Percentiles rank a stretch among this genome's conserved stretches.
These are phyloP conservation scores for Monascus ruber DNA, from an alignment of 2,329 filamentous ascomycete species.

Conservation along the genomic window DNA sequence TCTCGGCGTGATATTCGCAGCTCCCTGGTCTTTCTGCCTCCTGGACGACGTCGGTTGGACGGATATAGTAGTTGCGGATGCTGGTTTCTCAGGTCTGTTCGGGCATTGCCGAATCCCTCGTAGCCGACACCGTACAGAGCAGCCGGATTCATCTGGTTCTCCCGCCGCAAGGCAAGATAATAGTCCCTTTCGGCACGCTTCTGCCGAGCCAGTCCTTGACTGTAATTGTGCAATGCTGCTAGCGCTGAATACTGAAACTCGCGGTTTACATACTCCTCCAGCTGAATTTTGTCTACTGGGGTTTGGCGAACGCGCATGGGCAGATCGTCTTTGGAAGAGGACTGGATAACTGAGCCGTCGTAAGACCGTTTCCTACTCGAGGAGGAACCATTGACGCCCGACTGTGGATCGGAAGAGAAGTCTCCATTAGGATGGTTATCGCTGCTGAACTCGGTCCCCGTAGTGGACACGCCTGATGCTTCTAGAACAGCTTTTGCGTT, in stretches of 20 bases:
- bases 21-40: slow-evolving; percentile 61
- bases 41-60: slow-evolving; percentile 60
- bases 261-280: slow-evolving; percentile 55
- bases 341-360: slow-evolving; percentile 44
- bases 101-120: slow-evolving; percentile 76
- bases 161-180: slow-evolving; percentile 55
- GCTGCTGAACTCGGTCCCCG: slow-evolving; percentile 17
- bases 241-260: slow-evolving; percentile 51
- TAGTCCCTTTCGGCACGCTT: slow-evolving; percentile 59
- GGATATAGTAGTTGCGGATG: slow-evolving; percentile 68
- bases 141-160: slow-evolving; percentile 45
- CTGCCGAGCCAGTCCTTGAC: slow-evolving; percentile 47
- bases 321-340: slow-evolving; percentile 20
- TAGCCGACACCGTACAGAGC: slow-evolving; percentile 62
- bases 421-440: slow-evolving; percentile 19
- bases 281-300: slow-evolving; percentile 38
- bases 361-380: slow-evolving; percentile 48
- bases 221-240: slow-evolving; percentile 39
- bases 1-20: slow-evolving; percentile 70
- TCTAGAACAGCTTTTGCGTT: slow-evolving; percentile 49
- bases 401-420: slow-evolving; percentile 12
- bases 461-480: slow-evolving; percentile 33
- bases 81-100: slow-evolving; percentile 59
- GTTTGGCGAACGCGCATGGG: slow-evolving; percentile 30
- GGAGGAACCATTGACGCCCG: slow-evolving; percentile 37